These are phyloP conservation scores for Beauveria bassiana DNA, from an alignment of 2,329 filamentous ascomycete species.

Conservation along the genomic window DNA sequence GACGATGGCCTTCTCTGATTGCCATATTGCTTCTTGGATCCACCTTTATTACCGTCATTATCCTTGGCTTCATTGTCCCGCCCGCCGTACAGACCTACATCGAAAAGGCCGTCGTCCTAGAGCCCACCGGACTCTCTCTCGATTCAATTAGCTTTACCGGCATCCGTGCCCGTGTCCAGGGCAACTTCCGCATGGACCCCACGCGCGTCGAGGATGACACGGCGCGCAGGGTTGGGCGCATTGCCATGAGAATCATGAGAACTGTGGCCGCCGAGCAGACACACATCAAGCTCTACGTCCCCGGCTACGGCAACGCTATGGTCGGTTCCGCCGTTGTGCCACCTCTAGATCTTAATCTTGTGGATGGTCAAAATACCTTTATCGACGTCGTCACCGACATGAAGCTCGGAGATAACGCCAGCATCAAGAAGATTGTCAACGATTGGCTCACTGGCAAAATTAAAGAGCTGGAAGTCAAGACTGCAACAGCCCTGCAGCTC, in stretches of 20 bases:
- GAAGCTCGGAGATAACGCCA: slow-evolving; percentile 65
- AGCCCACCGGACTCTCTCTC: slow-evolving; percentile 76
- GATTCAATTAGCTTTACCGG: slow-evolving; percentile 76
- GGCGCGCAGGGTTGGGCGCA: slow-evolving; percentile 66
- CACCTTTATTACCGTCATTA: slow-evolving; percentile 59
- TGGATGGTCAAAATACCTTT: slow-evolving; percentile 67
- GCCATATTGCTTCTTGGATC: slow-evolving; percentile 60
- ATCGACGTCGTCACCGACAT: slow-evolving; percentile 76
- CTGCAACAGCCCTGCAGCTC: slow-evolving; percentile 63
- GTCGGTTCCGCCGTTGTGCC: slow-evolving; percentile 73
- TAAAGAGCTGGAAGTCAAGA: slow-evolving; percentile 61
- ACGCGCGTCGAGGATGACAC: slow-evolving; percentile 62
- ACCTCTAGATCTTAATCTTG: slow-evolving; percentile 64
- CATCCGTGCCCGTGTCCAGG: slow-evolving; percentile 71
- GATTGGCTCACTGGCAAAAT: slow-evolving; percentile 82
- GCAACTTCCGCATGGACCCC: slow-evolving; percentile 73
- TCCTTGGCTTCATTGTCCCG: slow-evolving; percentile 74
- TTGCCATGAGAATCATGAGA: slow-evolving; percentile 72
- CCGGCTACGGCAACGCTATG: slow-evolving; percentile 70
- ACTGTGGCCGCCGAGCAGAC: slow-evolving; percentile 68
- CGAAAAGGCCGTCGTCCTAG: slow-evolving; percentile 71
- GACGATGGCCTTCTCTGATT: slow-evolving; percentile 69
- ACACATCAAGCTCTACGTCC: slow-evolving; percentile 68
- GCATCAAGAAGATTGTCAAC: slow-evolving; percentile 72
- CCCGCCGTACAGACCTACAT: slow-evolving; percentile 78